These are phyloP conservation scores for Xylariomycetidae sp. DNA, from an alignment of 2,329 filamentous ascomycete species.

Conservation along the genomic window DNA sequence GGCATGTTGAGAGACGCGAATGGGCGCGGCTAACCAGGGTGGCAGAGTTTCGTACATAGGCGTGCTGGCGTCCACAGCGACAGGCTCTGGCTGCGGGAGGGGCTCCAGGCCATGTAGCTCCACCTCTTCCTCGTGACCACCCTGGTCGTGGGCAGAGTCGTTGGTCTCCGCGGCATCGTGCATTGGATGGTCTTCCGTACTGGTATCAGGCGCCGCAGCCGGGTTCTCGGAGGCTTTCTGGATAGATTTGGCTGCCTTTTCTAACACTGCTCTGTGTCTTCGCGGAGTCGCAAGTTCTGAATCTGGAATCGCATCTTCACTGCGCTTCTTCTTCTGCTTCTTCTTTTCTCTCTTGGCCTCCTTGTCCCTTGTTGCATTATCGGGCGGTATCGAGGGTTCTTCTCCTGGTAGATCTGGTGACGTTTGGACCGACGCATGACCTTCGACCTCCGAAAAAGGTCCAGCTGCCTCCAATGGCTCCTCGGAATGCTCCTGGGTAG, in stretches of 20 bases:
- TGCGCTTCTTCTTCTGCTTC: constrained; percentile 16
- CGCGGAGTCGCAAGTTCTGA: constrained; percentile 15
- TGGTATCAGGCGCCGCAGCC: constrained; percentile 25
- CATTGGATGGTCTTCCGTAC: constrained; percentile 26
- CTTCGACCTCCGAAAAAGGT: no score
- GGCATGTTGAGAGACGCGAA: constrained; percentile 57
- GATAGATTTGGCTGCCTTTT: constrained; percentile 51
- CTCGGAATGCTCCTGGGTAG: no score
- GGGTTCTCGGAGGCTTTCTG: constrained; percentile 42
- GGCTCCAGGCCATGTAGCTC: constrained; percentile 70
- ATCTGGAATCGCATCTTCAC: constrained; percentile 6
- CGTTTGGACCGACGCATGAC: no score
- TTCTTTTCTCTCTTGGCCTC: constrained; percentile 18
- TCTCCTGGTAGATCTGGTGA: not conserved
- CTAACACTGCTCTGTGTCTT: constrained; percentile 45
- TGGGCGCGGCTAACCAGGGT: constrained; percentile 70
- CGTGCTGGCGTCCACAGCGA: constrained; percentile 48
- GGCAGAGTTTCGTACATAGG: constrained; percentile 75
- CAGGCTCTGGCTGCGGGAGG: constrained; percentile 68
- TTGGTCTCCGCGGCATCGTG: constrained; percentile 18
- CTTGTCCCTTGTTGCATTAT: constrained; percentile 9
- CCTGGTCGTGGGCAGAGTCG: constrained; percentile 6
- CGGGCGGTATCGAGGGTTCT: constrained; percentile 2
- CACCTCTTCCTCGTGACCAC: constrained; percentile 8
- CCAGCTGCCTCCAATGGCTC: no score